Percentiles rank a stretch among this genome's conserved stretches.
These are phyloP conservation scores for Rutstroemia sp. DNA, from an alignment of 2,329 filamentous ascomycete species.

Conservation along the genomic window DNA sequence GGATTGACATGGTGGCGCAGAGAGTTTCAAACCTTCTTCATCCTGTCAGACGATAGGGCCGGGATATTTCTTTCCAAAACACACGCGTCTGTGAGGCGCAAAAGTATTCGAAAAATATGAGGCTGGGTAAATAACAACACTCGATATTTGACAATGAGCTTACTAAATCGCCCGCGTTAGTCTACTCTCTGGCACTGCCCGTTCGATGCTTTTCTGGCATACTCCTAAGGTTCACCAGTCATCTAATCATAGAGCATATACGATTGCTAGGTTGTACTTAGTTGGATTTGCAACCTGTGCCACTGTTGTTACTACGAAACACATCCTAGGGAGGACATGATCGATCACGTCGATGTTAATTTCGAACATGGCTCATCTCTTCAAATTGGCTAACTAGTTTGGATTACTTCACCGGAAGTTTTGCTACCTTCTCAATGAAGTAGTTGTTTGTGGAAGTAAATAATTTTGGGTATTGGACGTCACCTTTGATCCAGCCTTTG, in stretches of 20 bases:
- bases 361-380: background rate
- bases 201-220: no score
- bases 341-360: background rate
- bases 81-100: background rate
- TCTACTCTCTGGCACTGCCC: no score
- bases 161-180: no score
- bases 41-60: background rate
- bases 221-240: background rate
- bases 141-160: no score
- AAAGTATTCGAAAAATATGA: background rate
- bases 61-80: background rate
- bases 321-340: no score
- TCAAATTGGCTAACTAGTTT: background rate
- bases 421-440: background rate
- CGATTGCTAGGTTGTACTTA: background rate
- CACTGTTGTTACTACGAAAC: background rate
- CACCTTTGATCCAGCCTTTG: no score
- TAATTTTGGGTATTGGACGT: no score
- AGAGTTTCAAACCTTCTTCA: background rate
- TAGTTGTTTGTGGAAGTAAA: background rate
- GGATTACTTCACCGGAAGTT: background rate
- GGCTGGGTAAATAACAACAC: no score
- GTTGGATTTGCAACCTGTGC: background rate
- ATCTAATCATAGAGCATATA: background rate
- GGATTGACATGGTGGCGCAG: conserved; percentile 6